Base-by-base conservation (phyloP, 176 grass and related monocot genomes). In the Bothriochloa decipiens region DNA sequence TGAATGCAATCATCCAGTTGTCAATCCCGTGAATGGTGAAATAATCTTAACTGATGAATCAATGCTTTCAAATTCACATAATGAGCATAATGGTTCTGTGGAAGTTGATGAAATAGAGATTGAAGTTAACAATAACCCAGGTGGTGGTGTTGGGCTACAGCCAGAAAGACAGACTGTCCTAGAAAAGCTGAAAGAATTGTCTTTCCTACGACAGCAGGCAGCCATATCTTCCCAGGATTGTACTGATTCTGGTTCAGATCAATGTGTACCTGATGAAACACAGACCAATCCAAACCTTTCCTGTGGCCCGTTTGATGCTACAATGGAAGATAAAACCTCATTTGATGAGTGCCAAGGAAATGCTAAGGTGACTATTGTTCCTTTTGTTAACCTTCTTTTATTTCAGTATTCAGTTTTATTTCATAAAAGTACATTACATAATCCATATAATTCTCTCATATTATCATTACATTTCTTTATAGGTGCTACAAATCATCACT, bases 401-500 rank as follows among this genome's bases (percentile, higher is more conserved):
- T 28, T 85, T 66, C 45, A 58, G 65, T 83, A 62, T 86, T 69
- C 42, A 70, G n/a, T 78, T 83, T 40, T n/a, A 33, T 42, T 83
- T 72, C 5, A 47, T 67, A 23, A 68, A 23, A 46, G 11, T 67
- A 18, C 58, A 72, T 82, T 49, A 39, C 40, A 63, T 5, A 46
- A 50, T 80, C 2, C 27, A 4, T 80, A 36, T 65, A 76, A 7
- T 41, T 27, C 11, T 66, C 65, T 85, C 53, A 73, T 28, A 50
- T 45, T 64, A 74, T 90, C 80, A 12, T 74, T 60, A 46, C 82
- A 55, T 73, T 82, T 40, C 33, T 90, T 65, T 82, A 50, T 83
- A 98, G 96, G 83, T 98, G 58, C 60, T 87, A 36, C 73, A 90
- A 85, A 76, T 92, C 57, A 74, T 95, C 20, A 63, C 85, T 73